These are phyloP conservation scores for Tolypocladium amazonense DNA, from an alignment of 2,329 filamentous ascomycete species.

Conservation along the genomic window DNA sequence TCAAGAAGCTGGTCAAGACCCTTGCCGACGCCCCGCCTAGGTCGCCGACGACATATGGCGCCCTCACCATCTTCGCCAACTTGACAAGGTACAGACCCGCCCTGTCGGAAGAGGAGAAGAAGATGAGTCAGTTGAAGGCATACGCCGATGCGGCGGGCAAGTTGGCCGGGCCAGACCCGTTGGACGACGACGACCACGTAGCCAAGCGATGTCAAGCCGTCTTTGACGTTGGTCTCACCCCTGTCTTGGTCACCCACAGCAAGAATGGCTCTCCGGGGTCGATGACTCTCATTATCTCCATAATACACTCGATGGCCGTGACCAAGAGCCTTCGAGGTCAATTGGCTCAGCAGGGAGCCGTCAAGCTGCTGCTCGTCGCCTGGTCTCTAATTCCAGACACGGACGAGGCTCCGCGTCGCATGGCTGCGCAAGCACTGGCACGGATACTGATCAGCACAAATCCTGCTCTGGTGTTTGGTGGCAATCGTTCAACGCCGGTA, in stretches of 20 bases:
- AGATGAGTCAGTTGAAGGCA: constrained; percentile 82
- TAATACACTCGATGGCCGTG: constrained; percentile 67
- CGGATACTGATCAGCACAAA: constrained; percentile 82
- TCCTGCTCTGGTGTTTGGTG: constrained; percentile 72
- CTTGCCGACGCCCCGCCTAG: constrained; percentile 48
- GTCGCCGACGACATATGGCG: constrained; percentile 71
- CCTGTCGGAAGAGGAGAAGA: constrained; percentile 82
- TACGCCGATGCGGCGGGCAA: constrained; percentile 81
- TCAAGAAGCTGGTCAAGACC: constrained; percentile 58
- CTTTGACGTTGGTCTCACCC: constrained; percentile 68
- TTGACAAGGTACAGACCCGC: constrained; percentile 70
- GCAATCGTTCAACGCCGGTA: constrained; percentile 61
- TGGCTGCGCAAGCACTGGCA: constrained; percentile 69
- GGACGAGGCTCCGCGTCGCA: constrained; percentile 36
- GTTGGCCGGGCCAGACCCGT: constrained; percentile 46
- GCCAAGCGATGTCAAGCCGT: constrained; percentile 64
- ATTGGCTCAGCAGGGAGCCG: constrained; percentile 86
- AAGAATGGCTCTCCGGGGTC: constrained; percentile 63
- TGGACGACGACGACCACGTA: constrained; percentile 70
- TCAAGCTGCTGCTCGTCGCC: constrained; percentile 69
- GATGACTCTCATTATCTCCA: constrained; percentile 61
- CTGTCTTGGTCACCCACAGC: constrained; percentile 65
- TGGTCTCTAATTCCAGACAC: constrained; percentile 50
- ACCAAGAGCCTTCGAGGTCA: constrained; percentile 63
- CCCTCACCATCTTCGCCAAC: constrained; percentile 76